Conservation (phyloP, 768 basidiomycete species). For the Hygrocybe punicea region DNA sequence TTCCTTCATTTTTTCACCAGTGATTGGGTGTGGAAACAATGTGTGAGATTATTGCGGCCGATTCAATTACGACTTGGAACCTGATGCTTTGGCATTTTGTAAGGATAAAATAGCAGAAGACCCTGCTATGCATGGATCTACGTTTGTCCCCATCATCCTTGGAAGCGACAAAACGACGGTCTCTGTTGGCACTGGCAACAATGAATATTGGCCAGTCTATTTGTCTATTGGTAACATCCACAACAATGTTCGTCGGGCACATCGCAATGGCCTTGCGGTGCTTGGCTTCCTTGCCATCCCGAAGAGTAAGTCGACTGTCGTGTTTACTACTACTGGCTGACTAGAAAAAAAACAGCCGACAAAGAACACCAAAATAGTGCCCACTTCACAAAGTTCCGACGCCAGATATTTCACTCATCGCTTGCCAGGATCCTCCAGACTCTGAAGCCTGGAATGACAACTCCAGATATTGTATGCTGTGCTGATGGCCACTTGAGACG, state of each 20-base stretch:
- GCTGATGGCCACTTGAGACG: conserved; percentile 29
- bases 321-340: not conserved
- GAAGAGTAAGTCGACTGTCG: conserved; percentile 19
- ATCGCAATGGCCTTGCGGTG: conserved; percentile 27
- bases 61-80: no score
- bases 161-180: conserved; percentile 41
- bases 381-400: conserved; percentile 25
- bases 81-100: not conserved
- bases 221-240: conserved; percentile 31
- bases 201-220: conserved; percentile 37
- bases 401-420: conserved; percentile 32
- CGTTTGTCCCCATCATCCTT: conserved; percentile 34
- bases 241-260: conserved; percentile 31
- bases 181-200: conserved; percentile 37
- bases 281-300: conserved; percentile 31
- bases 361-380: conserved; percentile 10
- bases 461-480: conserved; percentile 21
- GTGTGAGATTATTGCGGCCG: conserved; percentile 14
- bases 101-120: conserved; percentile 14
- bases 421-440: conserved; percentile 21
- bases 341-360: no score
- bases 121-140: conserved; percentile 21
- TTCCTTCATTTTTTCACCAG: conserved; percentile 41
- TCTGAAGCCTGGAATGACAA: conserved; percentile 25
- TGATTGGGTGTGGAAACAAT: conserved; percentile 40